phyloP scores from a whole-genome alignment of 129 eudicot species.

The Flaveria sonorensis region DNA sequence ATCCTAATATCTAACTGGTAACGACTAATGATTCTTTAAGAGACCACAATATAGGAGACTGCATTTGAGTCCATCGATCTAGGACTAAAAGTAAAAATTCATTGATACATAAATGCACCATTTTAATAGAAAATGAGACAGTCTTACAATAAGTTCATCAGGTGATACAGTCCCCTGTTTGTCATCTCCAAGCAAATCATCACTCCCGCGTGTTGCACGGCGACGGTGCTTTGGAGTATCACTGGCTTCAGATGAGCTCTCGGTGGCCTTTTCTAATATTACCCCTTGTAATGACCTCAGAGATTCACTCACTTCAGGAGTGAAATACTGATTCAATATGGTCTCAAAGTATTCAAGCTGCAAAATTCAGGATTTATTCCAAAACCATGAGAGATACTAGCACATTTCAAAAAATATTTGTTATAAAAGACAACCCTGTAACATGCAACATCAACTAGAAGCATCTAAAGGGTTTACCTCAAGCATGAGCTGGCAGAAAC shows the following conservation, averaged over 20 bases:
- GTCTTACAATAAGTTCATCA: constrained; percentile 91
- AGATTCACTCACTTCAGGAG: constrained; percentile 79
- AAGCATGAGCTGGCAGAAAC: constrained; percentile 97
- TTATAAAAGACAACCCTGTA: neutral
- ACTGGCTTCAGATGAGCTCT: constrained; percentile 66
- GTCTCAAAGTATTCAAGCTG: constrained; percentile 99
- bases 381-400: neutral
- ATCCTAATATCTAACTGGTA: neutral
- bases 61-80: neutral
- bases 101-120: neutral
- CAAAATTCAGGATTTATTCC: neutral
- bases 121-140: neutral
- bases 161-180: constrained; percentile 78
- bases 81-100: neutral
- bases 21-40: neutral
- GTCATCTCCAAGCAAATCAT: constrained; percentile 79
- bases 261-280: constrained; percentile 86
- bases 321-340: constrained; percentile 76
- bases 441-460: constrained; percentile 22
- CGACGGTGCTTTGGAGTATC: constrained; percentile 88
- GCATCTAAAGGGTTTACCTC: constrained; percentile 58
- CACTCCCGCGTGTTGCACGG: constrained; percentile 86
- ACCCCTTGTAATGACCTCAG: constrained; percentile 85
- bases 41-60: neutral
- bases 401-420: neutral